Evolutionary conservation across 2,329 filamentous ascomycete genomes (phyloP), one percentile per base, ranked within the genome.

Genomic region (Fusarium nelsonii): DNA sequence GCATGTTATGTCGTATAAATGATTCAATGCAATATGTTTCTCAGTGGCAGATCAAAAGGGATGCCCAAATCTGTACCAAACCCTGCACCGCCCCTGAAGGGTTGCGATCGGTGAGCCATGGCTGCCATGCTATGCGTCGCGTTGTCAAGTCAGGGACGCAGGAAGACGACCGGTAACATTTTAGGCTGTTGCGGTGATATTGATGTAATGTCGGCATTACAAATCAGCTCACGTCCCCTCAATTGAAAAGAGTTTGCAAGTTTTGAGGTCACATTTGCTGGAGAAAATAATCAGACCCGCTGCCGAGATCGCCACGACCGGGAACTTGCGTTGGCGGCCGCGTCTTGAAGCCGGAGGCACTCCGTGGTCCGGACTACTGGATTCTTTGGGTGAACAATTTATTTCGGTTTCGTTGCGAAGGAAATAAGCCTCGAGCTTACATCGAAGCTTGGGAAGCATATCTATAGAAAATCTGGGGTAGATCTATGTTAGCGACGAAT

Each of bases 191-290:
- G 43, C 23, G 33, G 41, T 43, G 48, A 57, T 60, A 45, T 48
- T 60, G 58, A 70, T 59, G 63, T 57, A 66, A 70, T 56, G 50
- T 12, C 34, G 15, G 15, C 16, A 65, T 70, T 68, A 61, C 63
- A 68, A 68, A 68, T 68, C 53, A 70, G n/a, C 28, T 11, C 51
- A 34, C 11, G 8, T 45, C 20, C 12, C 32, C 36, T 52, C 45
- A 36, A 40, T 18, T 45, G 28, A 53, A 50, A 43, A 54, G 48
- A 68, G 39, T 50, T 70, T 32, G n/a, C 39, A 45, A 26, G 30
- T 44, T 51, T 39, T 10, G 20, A 37, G 41, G 37, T 59, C 26
- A 45, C 26, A 52, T 54, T 48, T 65, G 20, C 36, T 40, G 43
- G 32, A 54, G 57, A 49, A 43, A 55, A 49, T 23, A 46, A 18